Conservation (phyloP, 2,329 filamentous ascomycete genomes). For the Talaromyces sp. region DNA sequence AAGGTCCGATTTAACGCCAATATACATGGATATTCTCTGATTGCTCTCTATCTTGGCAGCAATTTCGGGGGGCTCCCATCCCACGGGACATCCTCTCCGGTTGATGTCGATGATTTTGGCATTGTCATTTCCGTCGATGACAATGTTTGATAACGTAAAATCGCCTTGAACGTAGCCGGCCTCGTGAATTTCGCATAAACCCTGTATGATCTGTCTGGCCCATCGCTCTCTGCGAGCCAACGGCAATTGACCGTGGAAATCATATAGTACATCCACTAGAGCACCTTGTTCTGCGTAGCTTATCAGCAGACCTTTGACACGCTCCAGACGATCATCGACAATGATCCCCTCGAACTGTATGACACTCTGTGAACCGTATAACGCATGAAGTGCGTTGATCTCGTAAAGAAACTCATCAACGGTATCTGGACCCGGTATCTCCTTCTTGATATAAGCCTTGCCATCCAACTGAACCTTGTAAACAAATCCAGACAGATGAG, state of each 20-base stretch:
- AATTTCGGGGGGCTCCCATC: slow-evolving; percentile 95
- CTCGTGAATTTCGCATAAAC: slow-evolving; percentile 88
- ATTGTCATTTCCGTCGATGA: slow-evolving; percentile 76
- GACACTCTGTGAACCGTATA: slow-evolving; percentile 68
- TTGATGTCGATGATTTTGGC: slow-evolving; percentile 99
- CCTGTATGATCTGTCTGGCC: slow-evolving; percentile 85
- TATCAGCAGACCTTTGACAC: slow-evolving; percentile 85
- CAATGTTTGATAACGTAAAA: slow-evolving; percentile 95
- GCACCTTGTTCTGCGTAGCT: slow-evolving; percentile 81
- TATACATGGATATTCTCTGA: slow-evolving; percentile 92
- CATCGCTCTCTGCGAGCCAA: slow-evolving; percentile 77
- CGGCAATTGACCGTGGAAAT: slow-evolving; percentile 57
- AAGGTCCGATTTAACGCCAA: slow-evolving; percentile 94
- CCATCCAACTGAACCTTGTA: slow-evolving; percentile 78
- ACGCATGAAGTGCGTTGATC: slow-evolving; percentile 82
- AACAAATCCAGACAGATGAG: slow-evolving; percentile 93
- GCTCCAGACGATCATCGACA: slow-evolving; percentile 66
- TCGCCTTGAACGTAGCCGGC: slow-evolving; percentile 95
- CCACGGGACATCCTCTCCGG: slow-evolving; percentile 88
- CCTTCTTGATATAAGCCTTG: slow-evolving; percentile 82
- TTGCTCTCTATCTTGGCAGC: slow-evolving; percentile 77
- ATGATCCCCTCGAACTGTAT: slow-evolving; percentile 85
- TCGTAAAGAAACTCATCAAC: slow-evolving; percentile 97
- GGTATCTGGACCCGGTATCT: slow-evolving; percentile 91
- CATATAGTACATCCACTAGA: slow-evolving; percentile 85